These are phyloP conservation scores for Piromyces finnis DNA, from an alignment of 192 early-diverging fungal genomes.

Conservation along the genomic window DNA sequence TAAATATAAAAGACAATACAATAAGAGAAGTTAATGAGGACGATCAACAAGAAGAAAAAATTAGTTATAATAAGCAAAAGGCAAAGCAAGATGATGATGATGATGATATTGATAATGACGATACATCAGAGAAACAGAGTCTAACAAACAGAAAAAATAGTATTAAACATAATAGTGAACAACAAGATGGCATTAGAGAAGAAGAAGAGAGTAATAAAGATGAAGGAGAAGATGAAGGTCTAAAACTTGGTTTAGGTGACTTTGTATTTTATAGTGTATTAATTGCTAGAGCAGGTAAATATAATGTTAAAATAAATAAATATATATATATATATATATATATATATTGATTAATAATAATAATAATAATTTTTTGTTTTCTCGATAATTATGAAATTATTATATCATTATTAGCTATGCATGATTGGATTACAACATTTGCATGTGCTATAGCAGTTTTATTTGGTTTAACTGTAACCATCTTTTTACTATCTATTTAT, in stretches of 20 bases:
- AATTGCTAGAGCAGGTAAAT: slow-evolving; percentile 50
- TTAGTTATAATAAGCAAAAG: too few relatives aligned
- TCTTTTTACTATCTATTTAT: too few relatives aligned
- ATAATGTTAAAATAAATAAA: background rate
- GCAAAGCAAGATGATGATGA: too few relatives aligned
- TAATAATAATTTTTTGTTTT: background rate
- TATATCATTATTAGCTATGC: slow-evolving; percentile 24
- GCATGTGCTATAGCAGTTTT: slow-evolving; percentile 56
- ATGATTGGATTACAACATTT: slow-evolving; percentile 70
- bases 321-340: background rate
- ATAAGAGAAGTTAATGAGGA: too few relatives aligned
- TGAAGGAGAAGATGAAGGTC: slow-evolving; percentile 39
- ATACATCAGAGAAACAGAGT: too few relatives aligned
- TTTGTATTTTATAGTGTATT: slow-evolving; percentile 83
- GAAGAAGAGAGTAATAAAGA: slow-evolving; percentile 25
- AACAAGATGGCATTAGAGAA: slow-evolving; percentile 8
- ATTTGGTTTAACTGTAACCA: slow-evolving; percentile 69
- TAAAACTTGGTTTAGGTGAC: slow-evolving; percentile 77
- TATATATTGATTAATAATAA: background rate
- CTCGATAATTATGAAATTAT: background rate
- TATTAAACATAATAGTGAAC: background rate
- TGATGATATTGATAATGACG: too few relatives aligned
- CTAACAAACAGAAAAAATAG: background rate
- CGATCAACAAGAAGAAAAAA: too few relatives aligned
- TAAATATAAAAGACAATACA: too few relatives aligned